Evolutionary conservation across 2,329 filamentous ascomycete species (phyloP).

Genomic region (Nigrospora oryzae): DNA sequence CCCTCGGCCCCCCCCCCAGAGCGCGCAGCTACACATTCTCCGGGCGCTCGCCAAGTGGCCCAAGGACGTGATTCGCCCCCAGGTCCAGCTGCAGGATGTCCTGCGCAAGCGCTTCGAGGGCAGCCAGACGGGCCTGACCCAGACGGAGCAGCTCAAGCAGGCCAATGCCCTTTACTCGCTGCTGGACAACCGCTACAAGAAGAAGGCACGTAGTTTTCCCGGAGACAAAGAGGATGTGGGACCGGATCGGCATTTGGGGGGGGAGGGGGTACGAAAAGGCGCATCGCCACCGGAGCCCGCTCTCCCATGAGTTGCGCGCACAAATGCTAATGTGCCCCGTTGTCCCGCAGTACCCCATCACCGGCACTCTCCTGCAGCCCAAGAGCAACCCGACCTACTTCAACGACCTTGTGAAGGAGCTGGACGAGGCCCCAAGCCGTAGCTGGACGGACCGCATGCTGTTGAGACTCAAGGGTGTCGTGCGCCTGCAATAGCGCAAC

Average conservation of each 20-base stretch:
- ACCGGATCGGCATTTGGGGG: too few relatives aligned
- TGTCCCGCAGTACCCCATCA: constrained; percentile 32
- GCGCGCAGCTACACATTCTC: constrained; percentile 36
- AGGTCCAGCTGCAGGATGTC: constrained; percentile 52
- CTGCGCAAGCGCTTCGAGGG: constrained; percentile 36
- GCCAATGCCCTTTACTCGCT: constrained; percentile 52
- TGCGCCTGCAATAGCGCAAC: constrained; percentile 40
- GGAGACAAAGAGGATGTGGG: neutral
- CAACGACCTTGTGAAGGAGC: constrained; percentile 48
- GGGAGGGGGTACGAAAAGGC: too few relatives aligned
- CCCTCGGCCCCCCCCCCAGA: constrained; percentile 17
- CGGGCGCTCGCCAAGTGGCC: constrained; percentile 52
- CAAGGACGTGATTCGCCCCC: constrained; percentile 53
- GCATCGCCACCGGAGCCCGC: too few relatives aligned
- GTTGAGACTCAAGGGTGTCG: constrained; percentile 49
- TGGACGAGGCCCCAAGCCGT: constrained; percentile 53
- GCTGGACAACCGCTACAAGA: constrained; percentile 50
- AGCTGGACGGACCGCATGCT: constrained; percentile 42
- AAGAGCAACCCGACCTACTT: constrained; percentile 59
- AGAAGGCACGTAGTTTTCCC: constrained; percentile 29
- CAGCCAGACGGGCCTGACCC: constrained; percentile 10
- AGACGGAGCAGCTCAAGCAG: constrained; percentile 40
- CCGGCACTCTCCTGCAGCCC: constrained; percentile 44
- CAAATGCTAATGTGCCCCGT: too few relatives aligned
- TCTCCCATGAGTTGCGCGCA: too few relatives aligned